Base-by-base conservation (phyloP, 176 grass and related monocot species). In the Zizania latifolia region DNA sequence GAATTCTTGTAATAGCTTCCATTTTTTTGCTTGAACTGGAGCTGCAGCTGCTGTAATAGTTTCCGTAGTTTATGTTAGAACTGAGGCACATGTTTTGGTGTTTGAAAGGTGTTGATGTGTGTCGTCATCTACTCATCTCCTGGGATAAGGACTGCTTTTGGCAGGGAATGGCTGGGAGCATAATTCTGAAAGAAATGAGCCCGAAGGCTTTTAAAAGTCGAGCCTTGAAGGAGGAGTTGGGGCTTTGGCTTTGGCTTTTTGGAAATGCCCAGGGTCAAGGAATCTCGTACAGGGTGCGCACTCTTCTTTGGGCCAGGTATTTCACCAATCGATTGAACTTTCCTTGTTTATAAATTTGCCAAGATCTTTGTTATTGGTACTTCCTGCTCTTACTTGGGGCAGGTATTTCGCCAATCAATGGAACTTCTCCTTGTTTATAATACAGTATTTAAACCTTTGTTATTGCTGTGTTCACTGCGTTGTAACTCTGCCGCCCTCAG, bases 241-340 rank as follows among this genome's bases (percentile, higher is more conserved):
- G 34, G 34, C 38, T 51, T 37, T 64, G 65, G 78, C 43, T 77
- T 66, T 24, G 43, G 58, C 78, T 82, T 82, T 87, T 65, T 29
- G 46, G 65, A 77, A 65, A 76, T 22, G 58, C 17, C 24, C 45
- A 72, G 28, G 37, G 72, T 64, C 85, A 72, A 21, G 19, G 78
- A 82, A 65, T 82, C 36, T 63, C 51, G 23, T 8, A 32, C 23
- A 28, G 34, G 10, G n/a, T 37, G 22, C 21, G 22, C 17, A 19
- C 75, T 53, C 33, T 65, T 66, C 45, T 45, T 65, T 37, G 4
- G 21, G 14, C 44, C 56, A 82, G 66, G 72, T 65, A 65, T 82
- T 80, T 86, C 78, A 82, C 72, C 46, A 45, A 64, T 57, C 78
- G 26, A 48, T 9, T 51, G 32, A 48, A 50, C 11, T 37, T 71